phyloP scores from a whole-genome alignment of 78 protist genomes.

The Dictyostelium capitatum region DNA sequence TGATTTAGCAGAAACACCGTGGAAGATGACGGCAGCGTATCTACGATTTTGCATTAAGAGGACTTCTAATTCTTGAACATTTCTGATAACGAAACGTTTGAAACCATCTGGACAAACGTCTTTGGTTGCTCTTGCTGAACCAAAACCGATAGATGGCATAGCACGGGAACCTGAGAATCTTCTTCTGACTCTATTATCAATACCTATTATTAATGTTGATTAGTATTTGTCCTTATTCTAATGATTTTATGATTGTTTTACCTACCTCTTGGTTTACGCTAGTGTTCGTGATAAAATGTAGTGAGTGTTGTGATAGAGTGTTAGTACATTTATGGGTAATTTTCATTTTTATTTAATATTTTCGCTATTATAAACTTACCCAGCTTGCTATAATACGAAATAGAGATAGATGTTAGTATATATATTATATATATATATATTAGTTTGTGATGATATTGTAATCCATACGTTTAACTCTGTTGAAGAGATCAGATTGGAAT shows the following conservation, averaged over 20 bases:
- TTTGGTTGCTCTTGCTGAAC: conserved; percentile 90
- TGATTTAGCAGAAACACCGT: conserved; percentile 93
- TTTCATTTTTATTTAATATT: too few relatives aligned
- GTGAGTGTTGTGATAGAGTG: not conserved
- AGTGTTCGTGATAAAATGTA: too few relatives aligned
- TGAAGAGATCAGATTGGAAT: conserved; percentile 95
- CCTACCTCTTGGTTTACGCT: conserved; percentile 82
- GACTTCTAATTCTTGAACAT: conserved; percentile 95
- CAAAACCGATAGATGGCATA: conserved; percentile 97
- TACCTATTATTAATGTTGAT: too few relatives aligned
- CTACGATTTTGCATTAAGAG: conserved; percentile 98
- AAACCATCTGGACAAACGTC: conserved; percentile 95
- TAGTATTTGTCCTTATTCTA: too few relatives aligned
- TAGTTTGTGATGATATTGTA: too few relatives aligned
- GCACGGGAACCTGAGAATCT: conserved; percentile 91
- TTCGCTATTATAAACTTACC: too few relatives aligned
- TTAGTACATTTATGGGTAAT: too few relatives aligned
- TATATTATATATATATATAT: too few relatives aligned
- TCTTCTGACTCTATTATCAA: conserved; percentile 97
- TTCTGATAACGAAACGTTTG: conserved; percentile 93
- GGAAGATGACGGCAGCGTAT: conserved; percentile 98
- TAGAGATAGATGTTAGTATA: too few relatives aligned
- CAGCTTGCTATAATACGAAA: too few relatives aligned
- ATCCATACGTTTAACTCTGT: conserved; percentile 67
- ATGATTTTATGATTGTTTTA: conserved; percentile 56